Percentiles rank a stretch among this genome's conserved stretches.
phyloP scores from a whole-genome alignment of 805 yeast genomes.

The Monosporozyma servazzii region DNA sequence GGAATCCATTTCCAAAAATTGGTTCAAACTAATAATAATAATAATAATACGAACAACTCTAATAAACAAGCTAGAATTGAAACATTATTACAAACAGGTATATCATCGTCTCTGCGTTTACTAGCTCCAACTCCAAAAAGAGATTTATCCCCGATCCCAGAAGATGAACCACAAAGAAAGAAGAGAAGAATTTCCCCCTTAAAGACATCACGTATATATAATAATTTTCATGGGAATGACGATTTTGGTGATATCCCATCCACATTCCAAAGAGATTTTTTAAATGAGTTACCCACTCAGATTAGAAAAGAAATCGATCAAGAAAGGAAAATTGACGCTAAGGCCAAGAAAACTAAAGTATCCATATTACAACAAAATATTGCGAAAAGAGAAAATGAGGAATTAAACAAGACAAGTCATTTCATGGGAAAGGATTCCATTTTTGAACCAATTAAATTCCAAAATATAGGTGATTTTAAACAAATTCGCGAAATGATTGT shows the following conservation, averaged over 20 bases:
- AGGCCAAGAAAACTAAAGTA: constrained; percentile 16
- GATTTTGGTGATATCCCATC: not conserved
- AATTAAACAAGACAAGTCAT: constrained; percentile 11
- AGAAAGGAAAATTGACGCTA: constrained; percentile 35
- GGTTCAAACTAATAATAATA: constrained; percentile 28
- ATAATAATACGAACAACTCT: not conserved
- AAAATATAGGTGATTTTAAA: constrained; percentile 26
- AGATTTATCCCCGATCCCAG: not conserved
- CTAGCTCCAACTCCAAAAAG: not conserved
- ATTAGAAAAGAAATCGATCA: constrained; percentile 51
- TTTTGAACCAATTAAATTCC: constrained; percentile 29
- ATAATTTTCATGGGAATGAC: not conserved
- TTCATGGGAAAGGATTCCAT: constrained; percentile 16
- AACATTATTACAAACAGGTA: constrained; percentile 24
- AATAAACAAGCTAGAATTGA: constrained; percentile 26
- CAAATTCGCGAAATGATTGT: constrained; percentile 29
- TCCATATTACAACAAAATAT: constrained; percentile 11
- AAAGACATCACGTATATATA: not conserved
- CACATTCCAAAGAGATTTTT: constrained; percentile 47
- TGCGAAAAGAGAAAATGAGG: constrained; percentile 9
- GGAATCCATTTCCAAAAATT: constrained; percentile 61
- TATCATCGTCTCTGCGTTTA: not conserved
- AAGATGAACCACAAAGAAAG: not conserved
- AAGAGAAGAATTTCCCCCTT: constrained; percentile 1
- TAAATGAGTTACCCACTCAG: constrained; percentile 55